Evolutionary conservation across 179 eudicot genomes (phyloP).

Genomic region (Vitellaria paradoxa): DNA sequence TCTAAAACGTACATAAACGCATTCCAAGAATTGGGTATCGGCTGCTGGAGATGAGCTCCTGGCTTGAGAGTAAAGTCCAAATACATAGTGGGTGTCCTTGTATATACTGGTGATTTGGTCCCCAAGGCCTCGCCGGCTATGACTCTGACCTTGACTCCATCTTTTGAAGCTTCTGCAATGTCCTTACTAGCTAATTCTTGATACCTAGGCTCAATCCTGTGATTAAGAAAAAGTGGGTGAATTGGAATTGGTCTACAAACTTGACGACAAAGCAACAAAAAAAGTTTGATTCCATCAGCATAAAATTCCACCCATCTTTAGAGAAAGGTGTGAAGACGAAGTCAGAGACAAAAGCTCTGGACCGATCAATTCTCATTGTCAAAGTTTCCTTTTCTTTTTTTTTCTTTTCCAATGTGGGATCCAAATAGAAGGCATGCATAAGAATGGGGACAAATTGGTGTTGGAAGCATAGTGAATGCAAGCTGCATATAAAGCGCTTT

Average conservation of each 20-base stretch:
- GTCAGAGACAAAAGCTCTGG: neutral
- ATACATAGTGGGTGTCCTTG: constrained; percentile 78
- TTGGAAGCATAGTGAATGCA: neutral
- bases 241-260: neutral
- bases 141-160: constrained; percentile 65
- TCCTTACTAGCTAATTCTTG: constrained; percentile 64
- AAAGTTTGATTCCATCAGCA: neutral
- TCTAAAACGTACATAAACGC: constrained; percentile 70
- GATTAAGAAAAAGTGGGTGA: neutral
- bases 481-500: constrained; percentile 8
- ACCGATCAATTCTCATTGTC: neutral
- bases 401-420: neutral
- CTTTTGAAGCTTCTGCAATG: constrained; percentile 45
- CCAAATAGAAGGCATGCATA: neutral
- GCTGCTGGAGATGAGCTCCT: constrained; percentile 53
- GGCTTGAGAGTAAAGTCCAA: constrained; percentile 74
- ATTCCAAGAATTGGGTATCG: constrained; percentile 62
- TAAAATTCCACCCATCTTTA: neutral
- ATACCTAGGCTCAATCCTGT: constrained; percentile 80
- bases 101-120: constrained; percentile 49
- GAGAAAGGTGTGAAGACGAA: neutral
- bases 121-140: constrained; percentile 87
- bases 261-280: neutral
- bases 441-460: neutral
- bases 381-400: neutral